Evolutionary conservation across 2,329 filamentous ascomycete species (phyloP).

Genomic region (Colletotrichum cordylinicola): DNA sequence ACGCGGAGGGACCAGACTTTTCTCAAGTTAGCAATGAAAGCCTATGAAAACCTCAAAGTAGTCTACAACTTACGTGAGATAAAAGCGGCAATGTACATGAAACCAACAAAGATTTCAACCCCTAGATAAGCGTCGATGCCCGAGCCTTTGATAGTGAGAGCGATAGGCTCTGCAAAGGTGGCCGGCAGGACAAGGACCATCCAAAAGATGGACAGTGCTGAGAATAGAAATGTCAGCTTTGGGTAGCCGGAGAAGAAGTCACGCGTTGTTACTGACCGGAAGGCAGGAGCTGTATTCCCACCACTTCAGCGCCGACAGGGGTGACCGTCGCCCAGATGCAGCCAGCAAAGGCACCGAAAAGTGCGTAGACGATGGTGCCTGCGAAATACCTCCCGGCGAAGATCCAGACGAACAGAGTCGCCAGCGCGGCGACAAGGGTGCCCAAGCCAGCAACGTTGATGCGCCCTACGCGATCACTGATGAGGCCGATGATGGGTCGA

Average conservation of each 20-base stretch:
- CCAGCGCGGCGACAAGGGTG: slow-evolving; percentile 68
- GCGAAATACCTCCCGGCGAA: slow-evolving; percentile 68
- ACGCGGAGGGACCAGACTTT: slow-evolving; percentile 23
- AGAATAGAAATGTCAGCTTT: neutral
- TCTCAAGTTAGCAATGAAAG: neutral
- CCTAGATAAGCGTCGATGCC: slow-evolving; percentile 53
- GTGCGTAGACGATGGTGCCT: slow-evolving; percentile 72
- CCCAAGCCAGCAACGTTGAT: slow-evolving; percentile 74
- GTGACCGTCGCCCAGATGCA: slow-evolving; percentile 74
- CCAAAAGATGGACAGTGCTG: slow-evolving; percentile 73
- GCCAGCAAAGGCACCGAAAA: slow-evolving; percentile 73
- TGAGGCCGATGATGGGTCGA: slow-evolving; percentile 74
- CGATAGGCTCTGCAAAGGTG: slow-evolving; percentile 72
- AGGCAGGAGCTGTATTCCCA: slow-evolving; percentile 72
- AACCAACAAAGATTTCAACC: slow-evolving; percentile 63
- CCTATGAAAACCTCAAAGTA: fast-evolving
- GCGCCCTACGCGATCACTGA: slow-evolving; percentile 72
- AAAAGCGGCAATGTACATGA: slow-evolving; percentile 64
- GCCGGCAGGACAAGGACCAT: slow-evolving; percentile 72
- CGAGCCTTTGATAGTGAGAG: slow-evolving; percentile 55
- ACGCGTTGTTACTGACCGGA: slow-evolving; percentile 46
- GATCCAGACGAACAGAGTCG: slow-evolving; percentile 76
- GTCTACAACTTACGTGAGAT: slow-evolving; percentile 40
- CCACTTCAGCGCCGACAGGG: slow-evolving; percentile 76
- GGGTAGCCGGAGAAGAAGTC: neutral